These are phyloP conservation scores for Xylaria telfairii DNA, from an alignment of 495 filamentous ascomycete species.

Conservation along the genomic window DNA sequence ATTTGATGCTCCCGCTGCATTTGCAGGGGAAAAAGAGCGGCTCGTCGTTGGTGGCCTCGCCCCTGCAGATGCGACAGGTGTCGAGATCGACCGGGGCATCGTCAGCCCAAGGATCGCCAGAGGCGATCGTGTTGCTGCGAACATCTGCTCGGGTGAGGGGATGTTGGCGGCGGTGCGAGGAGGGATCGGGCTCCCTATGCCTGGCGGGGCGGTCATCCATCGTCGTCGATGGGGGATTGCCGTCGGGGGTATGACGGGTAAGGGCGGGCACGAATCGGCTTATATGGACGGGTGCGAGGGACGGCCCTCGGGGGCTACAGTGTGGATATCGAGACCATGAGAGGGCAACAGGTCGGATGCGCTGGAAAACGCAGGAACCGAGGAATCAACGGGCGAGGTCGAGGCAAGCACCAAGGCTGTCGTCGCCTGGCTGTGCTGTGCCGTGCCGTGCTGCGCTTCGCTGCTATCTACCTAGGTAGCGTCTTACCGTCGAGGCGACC, in stretches of 20 bases:
- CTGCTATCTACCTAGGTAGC: background rate
- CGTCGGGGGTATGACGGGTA: background rate
- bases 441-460: background rate
- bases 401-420: background rate
- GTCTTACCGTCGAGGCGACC: slow-evolving; percentile 12
- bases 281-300: slow-evolving; percentile 8
- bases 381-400: background rate
- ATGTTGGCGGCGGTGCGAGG: slow-evolving; percentile 35
- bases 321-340: slow-evolving; percentile 25
- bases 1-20: slow-evolving; percentile 98
- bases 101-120: slow-evolving; percentile 28
- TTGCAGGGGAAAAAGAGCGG: slow-evolving; percentile 97
- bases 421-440: background rate
- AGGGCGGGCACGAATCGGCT: background rate
- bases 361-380: background rate
- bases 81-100: slow-evolving; percentile 61
- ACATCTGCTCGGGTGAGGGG: slow-evolving; percentile 18
- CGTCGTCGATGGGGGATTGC: background rate
- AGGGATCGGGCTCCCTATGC: slow-evolving; percentile 29
- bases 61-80: slow-evolving; percentile 94
- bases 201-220: slow-evolving; percentile 15
- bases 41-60: slow-evolving; percentile 82
- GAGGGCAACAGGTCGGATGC: background rate
- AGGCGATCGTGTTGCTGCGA: slow-evolving; percentile 18
- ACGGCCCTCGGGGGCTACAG: slow-evolving; percentile 26